A percentile compares a stretch with the other conserved stretches of the same genome.
Evolutionary conservation across 352 stramenopile genomes (phyloP).

Genomic region (Proteromonas lacertae): DNA sequence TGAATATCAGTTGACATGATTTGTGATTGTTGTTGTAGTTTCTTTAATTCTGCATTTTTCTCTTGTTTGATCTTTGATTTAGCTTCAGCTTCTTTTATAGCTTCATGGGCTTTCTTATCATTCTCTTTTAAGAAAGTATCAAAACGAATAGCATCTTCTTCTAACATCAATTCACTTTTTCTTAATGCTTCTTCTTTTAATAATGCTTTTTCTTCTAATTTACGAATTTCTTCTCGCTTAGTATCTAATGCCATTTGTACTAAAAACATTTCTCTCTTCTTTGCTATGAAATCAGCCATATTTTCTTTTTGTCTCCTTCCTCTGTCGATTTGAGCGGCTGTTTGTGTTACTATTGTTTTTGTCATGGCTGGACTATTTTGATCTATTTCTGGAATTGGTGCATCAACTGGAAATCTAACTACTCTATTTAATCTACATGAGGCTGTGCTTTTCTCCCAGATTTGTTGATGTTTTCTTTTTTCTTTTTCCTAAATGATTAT

Average conservation of each 20-base stretch:
- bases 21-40: conserved; percentile 70
- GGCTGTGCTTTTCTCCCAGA: conserved; percentile 57
- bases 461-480: conserved; percentile 21
- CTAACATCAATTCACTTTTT: conserved; percentile 32
- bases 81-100: conserved; percentile 60
- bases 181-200: conserved; percentile 68
- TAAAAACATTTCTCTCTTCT: conserved; percentile 83
- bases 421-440: no score
- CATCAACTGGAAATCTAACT: no score
- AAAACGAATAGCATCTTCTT: conserved; percentile 69
- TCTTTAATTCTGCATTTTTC: conserved; percentile 70
- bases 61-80: conserved; percentile 59
- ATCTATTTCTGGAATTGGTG: no score
- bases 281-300: conserved; percentile 68
- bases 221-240: conserved; percentile 73
- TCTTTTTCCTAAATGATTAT: no score
- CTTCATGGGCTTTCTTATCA: conserved; percentile 73
- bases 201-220: conserved; percentile 69
- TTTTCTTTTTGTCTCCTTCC: conserved; percentile 58
- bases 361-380: no score
- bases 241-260: conserved; percentile 73
- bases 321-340: no score
- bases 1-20: conserved; percentile 58
- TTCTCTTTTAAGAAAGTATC: conserved; percentile 87
- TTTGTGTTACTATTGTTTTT: no score